Base-by-base conservation (phyloP, 805 yeast genomes). In the Gaillardinia entomophila region DNA sequence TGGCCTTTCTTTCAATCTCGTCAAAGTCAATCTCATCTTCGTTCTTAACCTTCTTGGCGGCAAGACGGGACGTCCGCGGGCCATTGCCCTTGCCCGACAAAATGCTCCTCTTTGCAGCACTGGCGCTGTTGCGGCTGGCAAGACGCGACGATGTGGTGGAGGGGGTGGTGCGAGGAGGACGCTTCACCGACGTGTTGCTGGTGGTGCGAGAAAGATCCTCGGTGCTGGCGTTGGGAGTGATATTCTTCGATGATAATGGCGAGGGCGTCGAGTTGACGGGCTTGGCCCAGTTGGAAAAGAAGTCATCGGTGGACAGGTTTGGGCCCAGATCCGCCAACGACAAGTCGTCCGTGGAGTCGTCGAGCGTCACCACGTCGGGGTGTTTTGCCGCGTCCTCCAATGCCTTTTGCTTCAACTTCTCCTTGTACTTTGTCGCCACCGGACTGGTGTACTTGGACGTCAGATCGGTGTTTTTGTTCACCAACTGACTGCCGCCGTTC, bases 221-320 rank as follows among this genome's bases (percentile, higher is more conserved):
- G 13, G 56, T 45, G 6, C 65, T 51, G 7, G 57, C 60, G 14
- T 43, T 46, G 12, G 78, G 78, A 2, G 78, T 71, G 18, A 53
- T 51, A 24, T 63, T 60, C 35, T 63, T 54, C 4, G 75, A 69
- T 2, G 63, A 63, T 38, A 72, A 41, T 11, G 80, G 79, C 3
- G 77, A 69, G 10, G 77, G 62, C 4, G 80, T 60, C 12, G 73
- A 59, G 16, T 71, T 59, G 27, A 66, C 60, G n/a, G 95, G 87
- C 51, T 86, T 86, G 36, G 85, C 86, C 92, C 96, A 89, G 53
- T 78, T 81, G 33, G 92, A 74, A 62, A 92, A 92, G 57, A 92
- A 92, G 59, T 87, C 96, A 57, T 88, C 96, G 16, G 71, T 72
- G 19, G 75, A 67, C 29, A 65, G 70, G 15, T 62, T 60, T 12